These are phyloP conservation scores for Plantago coronopus DNA, from an alignment of 305 asterid species.

Conservation along the genomic window DNA sequence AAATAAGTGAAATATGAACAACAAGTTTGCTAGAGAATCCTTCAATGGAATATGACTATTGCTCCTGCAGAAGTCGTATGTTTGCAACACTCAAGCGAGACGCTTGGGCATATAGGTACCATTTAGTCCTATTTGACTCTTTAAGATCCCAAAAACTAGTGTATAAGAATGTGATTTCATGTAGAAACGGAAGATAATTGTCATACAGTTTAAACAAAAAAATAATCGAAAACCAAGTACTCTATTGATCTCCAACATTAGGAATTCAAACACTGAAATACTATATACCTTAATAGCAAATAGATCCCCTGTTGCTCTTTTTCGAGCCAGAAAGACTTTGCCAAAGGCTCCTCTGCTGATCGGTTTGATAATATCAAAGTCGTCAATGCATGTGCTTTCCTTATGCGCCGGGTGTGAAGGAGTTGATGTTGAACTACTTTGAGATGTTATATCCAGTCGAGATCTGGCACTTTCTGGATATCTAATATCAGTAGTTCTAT, in stretches of 20 bases:
- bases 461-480: conserved; percentile 58
- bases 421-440: conserved; percentile 68
- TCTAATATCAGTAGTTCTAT: conserved; percentile 42
- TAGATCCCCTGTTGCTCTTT: conserved; percentile 87
- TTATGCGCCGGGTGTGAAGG: conserved; percentile 66
- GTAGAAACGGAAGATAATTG: too few species aligned
- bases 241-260: neutral
- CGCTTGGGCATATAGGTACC: too few species aligned
- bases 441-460: conserved; percentile 61
- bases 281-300: conserved; percentile 81
- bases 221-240: too few species aligned
- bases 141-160: too few species aligned
- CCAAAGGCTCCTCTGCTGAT: conserved; percentile 97
- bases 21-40: too few species aligned
- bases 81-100: too few species aligned
- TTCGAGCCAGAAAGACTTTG: conserved; percentile 84
- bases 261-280: conserved; percentile 22
- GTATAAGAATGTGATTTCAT: too few species aligned
- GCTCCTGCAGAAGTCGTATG: too few species aligned
- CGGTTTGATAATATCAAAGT: conserved; percentile 85
- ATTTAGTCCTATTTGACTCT: too few species aligned
- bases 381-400: conserved; percentile 82
- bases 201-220: too few species aligned
- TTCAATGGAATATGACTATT: too few species aligned
- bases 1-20: too few species aligned